Base-by-base conservation (phyloP, 2,329 filamentous ascomycete species). In the Phaeophleospora eucalypticola region DNA sequence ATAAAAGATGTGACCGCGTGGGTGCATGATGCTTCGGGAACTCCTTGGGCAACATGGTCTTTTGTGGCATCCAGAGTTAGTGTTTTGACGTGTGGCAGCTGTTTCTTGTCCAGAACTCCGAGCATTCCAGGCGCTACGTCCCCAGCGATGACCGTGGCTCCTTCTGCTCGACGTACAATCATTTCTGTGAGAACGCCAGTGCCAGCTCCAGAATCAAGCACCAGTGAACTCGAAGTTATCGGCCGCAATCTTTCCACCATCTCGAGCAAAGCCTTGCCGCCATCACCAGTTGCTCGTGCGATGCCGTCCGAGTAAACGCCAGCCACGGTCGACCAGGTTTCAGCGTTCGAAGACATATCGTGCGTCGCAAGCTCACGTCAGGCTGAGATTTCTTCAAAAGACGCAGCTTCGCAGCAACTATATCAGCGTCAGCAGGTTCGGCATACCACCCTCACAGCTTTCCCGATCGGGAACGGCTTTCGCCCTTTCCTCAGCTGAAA, bases 191-290 rank as follows among this genome's bases (percentile, higher is more conserved):
- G 32, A 16, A 38, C 45, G 7, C 45, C 48, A 4, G 19, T 51
- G 16, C 48, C 48, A 18, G 45, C 45, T 18, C 49, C 49, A 24
- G 45, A 36, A 21, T 52, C 45, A 12, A 52, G 46, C 24, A 45
- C 38, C 9, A 21, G 21, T 39, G 44, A 46, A 12, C 20, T n/a
- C 6, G 39, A 12, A 9, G 32, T 39, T 29, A 47, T 33, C 4
- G 39, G 39, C 4, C 15, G 27, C 15, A 43, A 21, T 16, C 35
- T 32, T 9, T 36, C 18, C 1, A 48, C 19, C n/a, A 48, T 44
- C 4, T 37, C 15, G 36, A 29, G 24, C 7, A 29, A 12, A 12
- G 24, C 24, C 12, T 6, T 7, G 24, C 24, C 24, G 24, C 24
- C 24, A 7, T 29, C 7, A 12, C 24, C 12, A 7, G 24, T 29